Conservation (phyloP, 768 basidiomycete genomes). For the Suillus fuscotomentosus region DNA sequence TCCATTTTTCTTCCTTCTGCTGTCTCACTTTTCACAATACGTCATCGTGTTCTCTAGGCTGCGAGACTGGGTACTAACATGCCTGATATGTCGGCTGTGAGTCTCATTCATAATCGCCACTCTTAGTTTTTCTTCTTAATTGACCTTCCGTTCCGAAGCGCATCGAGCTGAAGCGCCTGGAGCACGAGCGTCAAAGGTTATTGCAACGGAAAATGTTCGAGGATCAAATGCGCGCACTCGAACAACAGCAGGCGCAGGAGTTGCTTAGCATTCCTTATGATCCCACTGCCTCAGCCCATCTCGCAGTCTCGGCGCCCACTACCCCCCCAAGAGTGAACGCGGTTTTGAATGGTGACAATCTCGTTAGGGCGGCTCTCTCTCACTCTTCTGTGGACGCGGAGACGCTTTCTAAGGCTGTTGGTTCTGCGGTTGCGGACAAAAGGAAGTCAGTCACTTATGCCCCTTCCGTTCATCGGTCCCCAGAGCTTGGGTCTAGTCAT, state of each 20-base stretch:
- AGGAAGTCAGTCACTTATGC: slow-evolving; percentile 87
- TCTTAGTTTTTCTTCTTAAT: slow-evolving; percentile 9
- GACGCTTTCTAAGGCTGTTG: slow-evolving; percentile 65
- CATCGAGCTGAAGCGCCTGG: slow-evolving; percentile 83
- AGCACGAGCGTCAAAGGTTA: slow-evolving; percentile 84
- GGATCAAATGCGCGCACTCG: slow-evolving; percentile 93
- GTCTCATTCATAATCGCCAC: slow-evolving; percentile 29
- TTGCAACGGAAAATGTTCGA: slow-evolving; percentile 91
- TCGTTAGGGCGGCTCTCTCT: slow-evolving; percentile 42
- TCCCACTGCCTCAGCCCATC: slow-evolving; percentile 52
- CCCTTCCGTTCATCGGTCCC: slow-evolving; percentile 71
- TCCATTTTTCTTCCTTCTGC: slow-evolving; percentile 17
- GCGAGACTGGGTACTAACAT: slow-evolving; percentile 84
- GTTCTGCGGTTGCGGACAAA: slow-evolving; percentile 66
- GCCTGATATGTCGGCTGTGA: slow-evolving; percentile 82
- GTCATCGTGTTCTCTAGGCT: slow-evolving; percentile 44
- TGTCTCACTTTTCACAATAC: slow-evolving; percentile 10
- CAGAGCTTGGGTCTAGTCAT: slow-evolving; percentile 53
- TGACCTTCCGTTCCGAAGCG: slow-evolving; percentile 45
- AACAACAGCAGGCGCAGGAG: slow-evolving; percentile 88
- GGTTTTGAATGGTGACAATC: slow-evolving; percentile 57
- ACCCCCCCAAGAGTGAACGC: slow-evolving; percentile 82
- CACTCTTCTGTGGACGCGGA: slow-evolving; percentile 60
- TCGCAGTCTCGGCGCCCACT: slow-evolving; percentile 88
- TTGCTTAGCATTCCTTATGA: slow-evolving; percentile 75